Evolutionary conservation across 1,284 basidiomycete genomes (phyloP), one percentile per base, ranked within the genome.

Genomic region (Cystobasidium slooffiae): DNA sequence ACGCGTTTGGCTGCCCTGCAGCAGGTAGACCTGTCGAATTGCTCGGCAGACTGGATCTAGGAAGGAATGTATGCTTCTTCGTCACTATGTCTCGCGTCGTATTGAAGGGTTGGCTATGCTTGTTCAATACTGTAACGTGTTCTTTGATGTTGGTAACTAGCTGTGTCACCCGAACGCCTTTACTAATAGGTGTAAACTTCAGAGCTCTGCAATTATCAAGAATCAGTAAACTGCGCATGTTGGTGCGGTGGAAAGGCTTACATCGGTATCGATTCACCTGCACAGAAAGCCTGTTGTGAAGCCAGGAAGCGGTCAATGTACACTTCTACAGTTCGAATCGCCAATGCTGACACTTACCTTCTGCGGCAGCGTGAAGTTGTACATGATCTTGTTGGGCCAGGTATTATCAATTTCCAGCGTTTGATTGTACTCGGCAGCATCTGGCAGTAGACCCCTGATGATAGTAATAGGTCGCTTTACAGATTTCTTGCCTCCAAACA

Each of bases 351-450:
- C n/a, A 44, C 56, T 59, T 47, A 70, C 94, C 81, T 92, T 93
- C 85, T 92, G 91, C 0, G 91, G 91, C 56, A 93, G 83, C 85
- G 78, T 80, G 61, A 81, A 79, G 43, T 78, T 79, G 74, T 81
- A 81, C 75, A 80, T 80, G 75, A 81, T 77, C 84, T 96, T 97
- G 51, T 91, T 91, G 0, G 94, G 94, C 94, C 94, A 97, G 14
- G 93, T 94, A 82, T 95, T 96, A 83, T 96, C 80, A 68, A 86
- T 85, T 82, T 97, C 94, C 75, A 96, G 87, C 1, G 93, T 94
- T 82, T 97, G 94, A 80, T 93, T 94, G 84, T 93, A 97, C 83
- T 97, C 94, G 78, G 96, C 87, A 0, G 94, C 90, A 77, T 95
- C 93, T 2, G 88, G 82, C 6, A 88, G 86, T 79, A 93, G 91